A percentile compares a stretch with the other conserved stretches of the same genome.
Evolutionary conservation across 192 early-diverging fungal genomes (phyloP).

Genomic region (Mortierella alpina): DNA sequence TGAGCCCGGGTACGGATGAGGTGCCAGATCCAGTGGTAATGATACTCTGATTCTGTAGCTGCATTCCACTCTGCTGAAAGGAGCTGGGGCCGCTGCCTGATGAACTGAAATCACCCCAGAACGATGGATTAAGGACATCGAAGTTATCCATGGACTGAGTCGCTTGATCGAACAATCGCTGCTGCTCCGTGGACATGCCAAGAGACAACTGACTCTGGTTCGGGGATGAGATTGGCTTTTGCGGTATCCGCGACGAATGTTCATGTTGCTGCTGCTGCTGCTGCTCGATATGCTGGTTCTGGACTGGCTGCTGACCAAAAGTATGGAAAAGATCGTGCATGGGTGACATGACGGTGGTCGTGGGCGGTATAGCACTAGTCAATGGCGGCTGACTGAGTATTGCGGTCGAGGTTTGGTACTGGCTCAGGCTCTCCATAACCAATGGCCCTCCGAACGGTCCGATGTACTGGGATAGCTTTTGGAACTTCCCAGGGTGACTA

Average conservation of each 20-base stretch:
- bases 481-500: slow-evolving; percentile 27
- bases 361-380: slow-evolving; percentile 12
- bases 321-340: not conserved
- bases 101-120: slow-evolving; percentile 24
- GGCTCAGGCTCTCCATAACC: slow-evolving; percentile 40
- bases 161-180: not conserved
- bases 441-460: slow-evolving; percentile 41
- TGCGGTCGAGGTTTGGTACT: slow-evolving; percentile 34
- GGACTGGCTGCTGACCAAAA: slow-evolving; percentile 2
- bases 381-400: slow-evolving; percentile 33
- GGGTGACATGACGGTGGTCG: not conserved
- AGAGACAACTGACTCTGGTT: not conserved
- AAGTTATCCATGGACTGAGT: not conserved
- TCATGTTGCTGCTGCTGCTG: slow-evolving; percentile 15
- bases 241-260: not conserved
- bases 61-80: not conserved
- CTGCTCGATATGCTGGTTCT: slow-evolving; percentile 2
- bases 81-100: not conserved
- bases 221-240: not conserved
- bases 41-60: not conserved
- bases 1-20: not conserved
- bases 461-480: slow-evolving; percentile 44
- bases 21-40: not conserved
- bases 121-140: slow-evolving; percentile 12
- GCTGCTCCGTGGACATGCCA: not conserved